phyloP scores from a whole-genome alignment of 2,329 filamentous ascomycete genomes.

The Penicillium decumbens region DNA sequence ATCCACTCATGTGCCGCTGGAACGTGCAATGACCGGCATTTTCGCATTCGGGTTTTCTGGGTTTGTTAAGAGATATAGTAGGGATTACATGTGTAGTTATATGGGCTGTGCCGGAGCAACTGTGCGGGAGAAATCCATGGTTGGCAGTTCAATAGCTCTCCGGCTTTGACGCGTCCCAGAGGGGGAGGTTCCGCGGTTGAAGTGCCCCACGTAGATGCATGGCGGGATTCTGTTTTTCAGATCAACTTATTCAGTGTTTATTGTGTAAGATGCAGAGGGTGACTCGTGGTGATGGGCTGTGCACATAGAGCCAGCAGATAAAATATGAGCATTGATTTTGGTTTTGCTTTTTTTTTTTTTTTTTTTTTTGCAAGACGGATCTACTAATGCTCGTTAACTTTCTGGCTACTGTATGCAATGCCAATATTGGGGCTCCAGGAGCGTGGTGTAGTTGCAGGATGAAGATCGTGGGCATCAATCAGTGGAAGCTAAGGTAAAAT shows the following conservation, averaged over 20 bases:
- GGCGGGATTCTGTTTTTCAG: neutral
- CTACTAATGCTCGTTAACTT: neutral
- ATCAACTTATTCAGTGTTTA: neutral
- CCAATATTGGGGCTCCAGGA: neutral
- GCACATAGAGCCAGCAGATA: no score
- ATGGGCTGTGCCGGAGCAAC: neutral
- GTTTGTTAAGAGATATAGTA: neutral
- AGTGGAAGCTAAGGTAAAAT: neutral
- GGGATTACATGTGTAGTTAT: no score
- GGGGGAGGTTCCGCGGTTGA: neutral
- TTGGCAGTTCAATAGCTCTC: neutral
- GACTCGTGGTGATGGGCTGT: neutral
- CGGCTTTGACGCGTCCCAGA: slow-evolving; percentile 4
- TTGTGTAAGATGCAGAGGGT: neutral
- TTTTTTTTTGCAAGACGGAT: neutral
- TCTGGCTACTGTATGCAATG: neutral
- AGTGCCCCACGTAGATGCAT: neutral
- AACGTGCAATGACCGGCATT: neutral
- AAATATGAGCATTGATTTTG: no score
- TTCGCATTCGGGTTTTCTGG: neutral
- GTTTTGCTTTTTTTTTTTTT: neutral
- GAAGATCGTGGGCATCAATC: neutral
- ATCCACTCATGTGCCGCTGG: neutral
- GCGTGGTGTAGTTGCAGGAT: neutral
- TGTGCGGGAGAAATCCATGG: neutral